Base-by-base conservation (phyloP, 2,329 filamentous ascomycete species). In the Didymellaceae sp. region DNA sequence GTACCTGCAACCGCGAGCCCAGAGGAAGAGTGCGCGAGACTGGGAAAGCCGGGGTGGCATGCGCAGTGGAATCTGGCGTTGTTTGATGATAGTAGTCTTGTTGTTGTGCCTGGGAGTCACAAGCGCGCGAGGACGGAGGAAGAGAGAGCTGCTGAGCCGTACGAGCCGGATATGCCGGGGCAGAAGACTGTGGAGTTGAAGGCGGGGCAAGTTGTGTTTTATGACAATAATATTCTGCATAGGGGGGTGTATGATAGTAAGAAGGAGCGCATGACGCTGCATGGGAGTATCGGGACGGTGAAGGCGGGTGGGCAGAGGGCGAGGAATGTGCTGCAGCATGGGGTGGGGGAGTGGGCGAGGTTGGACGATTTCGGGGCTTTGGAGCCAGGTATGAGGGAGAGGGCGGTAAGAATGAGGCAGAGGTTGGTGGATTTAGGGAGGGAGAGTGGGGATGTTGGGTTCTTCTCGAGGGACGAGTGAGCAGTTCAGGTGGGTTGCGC, bases 51-150 rank as follows among this genome's bases (percentile, higher is more conserved):
- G 0, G 85, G 86, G 48, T 85, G 82, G 62, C 90, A 94, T 63
- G 87, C 90, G 28, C 91, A 96, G 76, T 96, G 90, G 83, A 96
- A 96, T 70, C 78, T 96, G 33, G 87, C 91, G 6, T 78, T 96
- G 6, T 91, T 85, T 68, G 83, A 87, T 26, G 91, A 96, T 68
- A 78, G 81, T 11, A 60, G 54, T 33, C 87, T 96, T 6, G 76
- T 96, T 6, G 85, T 94, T 0, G 83, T 96, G 0, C 91, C 91
- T 0, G 89, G 88, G 0, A 89, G 86, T 5, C 91, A 96, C 71
- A 74, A 69, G 21, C 82, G 91, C 6, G 82, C 88, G 25, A 77
- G 90, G 34, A 96, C 90, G 1, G 80, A 84, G 4, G 68, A 62
- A 0, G 91, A 96, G 79, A 79, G 90, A 10, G 72, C 65, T 6